Percentiles rank a stretch among this genome's conserved stretches.
phyloP scores from a whole-genome alignment of 805 yeast species.

The Myxozyma mucilagina region DNA sequence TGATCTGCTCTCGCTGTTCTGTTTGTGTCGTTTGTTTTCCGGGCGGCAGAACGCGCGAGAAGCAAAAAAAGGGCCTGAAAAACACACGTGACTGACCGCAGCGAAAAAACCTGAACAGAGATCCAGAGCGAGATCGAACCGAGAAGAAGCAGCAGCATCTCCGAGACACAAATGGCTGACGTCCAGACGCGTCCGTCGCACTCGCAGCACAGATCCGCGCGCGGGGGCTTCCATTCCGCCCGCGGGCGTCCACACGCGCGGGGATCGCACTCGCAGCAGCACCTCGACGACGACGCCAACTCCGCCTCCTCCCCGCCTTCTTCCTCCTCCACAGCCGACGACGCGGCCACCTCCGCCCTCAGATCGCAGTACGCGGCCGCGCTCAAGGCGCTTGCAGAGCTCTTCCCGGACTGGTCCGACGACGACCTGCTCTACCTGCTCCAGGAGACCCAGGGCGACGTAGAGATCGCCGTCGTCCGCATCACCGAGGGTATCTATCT shows the following conservation, averaged over 20 bases:
- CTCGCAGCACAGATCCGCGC: constrained; percentile 20
- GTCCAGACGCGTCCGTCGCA: constrained; percentile 22
- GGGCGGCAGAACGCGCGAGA: background rate
- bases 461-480: constrained; percentile 79
- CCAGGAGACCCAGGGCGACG: constrained; percentile 67
- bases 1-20: background rate
- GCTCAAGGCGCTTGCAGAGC: constrained; percentile 65
- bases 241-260: constrained; percentile 22
- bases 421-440: constrained; percentile 79
- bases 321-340: constrained; percentile 31
- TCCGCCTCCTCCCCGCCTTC: constrained; percentile 2
- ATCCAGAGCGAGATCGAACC: too few relatives aligned
- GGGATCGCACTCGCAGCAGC: constrained; percentile 11
- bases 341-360: constrained; percentile 37
- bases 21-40: too few relatives aligned
- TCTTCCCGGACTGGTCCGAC: constrained; percentile 92
- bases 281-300: background rate
- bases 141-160: background rate
- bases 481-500: constrained; percentile 62
- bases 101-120: too few relatives aligned
- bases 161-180: constrained; percentile 19
- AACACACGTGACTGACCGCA: too few relatives aligned
- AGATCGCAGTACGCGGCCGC: constrained; percentile 39
- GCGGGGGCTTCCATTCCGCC: constrained; percentile 31
- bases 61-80: too few relatives aligned